Evolutionary conservation across 257 asterid species (phyloP).

Genomic region (Galeopsis tetrahit): DNA sequence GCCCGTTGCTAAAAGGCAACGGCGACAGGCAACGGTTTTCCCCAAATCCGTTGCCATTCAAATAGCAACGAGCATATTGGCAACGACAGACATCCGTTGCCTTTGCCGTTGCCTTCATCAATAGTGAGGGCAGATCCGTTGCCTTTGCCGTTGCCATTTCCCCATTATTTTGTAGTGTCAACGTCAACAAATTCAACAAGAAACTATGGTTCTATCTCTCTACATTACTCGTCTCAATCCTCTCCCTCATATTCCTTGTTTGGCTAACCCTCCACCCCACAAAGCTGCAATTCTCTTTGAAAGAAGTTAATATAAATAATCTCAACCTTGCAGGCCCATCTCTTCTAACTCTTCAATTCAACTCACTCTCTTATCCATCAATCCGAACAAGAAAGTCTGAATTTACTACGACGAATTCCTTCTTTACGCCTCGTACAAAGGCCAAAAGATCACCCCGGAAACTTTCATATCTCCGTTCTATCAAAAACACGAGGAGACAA

Average conservation of each 20-base stretch:
- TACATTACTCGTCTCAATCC: constrained; percentile 62
- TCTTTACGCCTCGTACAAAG: constrained; percentile 71
- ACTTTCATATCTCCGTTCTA: constrained; percentile 72
- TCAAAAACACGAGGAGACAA: constrained; percentile 71
- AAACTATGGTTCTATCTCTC: constrained; percentile 53
- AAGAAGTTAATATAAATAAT: constrained; percentile 64
- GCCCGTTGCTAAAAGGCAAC: too few relatives aligned
- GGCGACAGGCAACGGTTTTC: too few relatives aligned
- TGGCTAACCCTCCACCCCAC: constrained; percentile 80
- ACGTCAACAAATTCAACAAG: constrained; percentile 49
- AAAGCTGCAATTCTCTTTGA: constrained; percentile 73
- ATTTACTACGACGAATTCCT: constrained; percentile 74
- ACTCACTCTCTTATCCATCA: constrained; percentile 63
- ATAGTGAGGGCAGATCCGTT: too few relatives aligned
- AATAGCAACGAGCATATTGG: too few relatives aligned
- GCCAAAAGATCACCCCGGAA: constrained; percentile 66
- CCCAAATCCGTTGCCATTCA: too few relatives aligned
- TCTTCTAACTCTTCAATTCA: constrained; percentile 78
- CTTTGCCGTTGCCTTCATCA: too few relatives aligned
- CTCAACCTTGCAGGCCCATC: constrained; percentile 66
- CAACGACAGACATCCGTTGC: too few relatives aligned
- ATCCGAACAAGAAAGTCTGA: constrained; percentile 82
- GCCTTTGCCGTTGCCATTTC: too few relatives aligned
- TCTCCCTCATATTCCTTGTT: constrained; percentile 66
- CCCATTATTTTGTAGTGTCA: too few relatives aligned